Evolutionary conservation across 2,329 filamentous ascomycete species (phyloP).

Genomic region (Paramyrothecium sp.): DNA sequence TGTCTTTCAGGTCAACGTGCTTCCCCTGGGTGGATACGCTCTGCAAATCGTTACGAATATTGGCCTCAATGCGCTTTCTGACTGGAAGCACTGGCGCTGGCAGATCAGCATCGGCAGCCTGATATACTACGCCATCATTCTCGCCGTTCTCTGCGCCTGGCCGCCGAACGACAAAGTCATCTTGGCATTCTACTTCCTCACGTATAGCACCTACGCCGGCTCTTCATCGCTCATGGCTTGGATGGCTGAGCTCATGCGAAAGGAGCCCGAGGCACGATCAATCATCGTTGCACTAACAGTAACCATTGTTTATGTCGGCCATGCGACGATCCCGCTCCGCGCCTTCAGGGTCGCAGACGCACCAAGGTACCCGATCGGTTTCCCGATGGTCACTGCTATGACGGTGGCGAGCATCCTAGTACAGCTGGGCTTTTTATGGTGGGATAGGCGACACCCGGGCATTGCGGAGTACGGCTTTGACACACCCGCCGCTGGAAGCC

Average conservation of each 20-base stretch:
- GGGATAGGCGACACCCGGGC: constrained; percentile 19
- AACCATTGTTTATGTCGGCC: constrained; percentile 35
- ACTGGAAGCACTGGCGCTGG: constrained; percentile 38
- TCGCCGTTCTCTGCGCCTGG: constrained; percentile 30
- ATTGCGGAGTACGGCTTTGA: constrained; percentile 12
- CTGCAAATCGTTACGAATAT: constrained; percentile 33
- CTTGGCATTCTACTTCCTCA: constrained; percentile 34
- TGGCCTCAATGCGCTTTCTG: constrained; percentile 31
- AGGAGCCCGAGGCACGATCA: constrained; percentile 33
- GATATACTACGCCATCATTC: constrained; percentile 24
- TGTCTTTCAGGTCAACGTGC: constrained; percentile 28
- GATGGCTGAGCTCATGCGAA: constrained; percentile 31
- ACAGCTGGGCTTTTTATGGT: constrained; percentile 30
- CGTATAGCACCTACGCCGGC: constrained; percentile 30
- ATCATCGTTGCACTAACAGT: constrained; percentile 34
- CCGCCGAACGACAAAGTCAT: constrained; percentile 28
- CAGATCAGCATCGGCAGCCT: constrained; percentile 30
- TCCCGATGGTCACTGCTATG: constrained; percentile 31
- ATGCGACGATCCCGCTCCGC: constrained; percentile 35
- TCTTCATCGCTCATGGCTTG: constrained; percentile 32
- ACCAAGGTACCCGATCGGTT: constrained; percentile 33
- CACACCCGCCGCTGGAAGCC: no score
- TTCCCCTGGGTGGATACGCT: constrained; percentile 27
- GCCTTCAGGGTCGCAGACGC: constrained; percentile 32
- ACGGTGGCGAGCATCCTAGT: constrained; percentile 25